phyloP scores from a whole-genome alignment of 2,329 filamentous ascomycete genomes.

The Aureobasidium lini region DNA sequence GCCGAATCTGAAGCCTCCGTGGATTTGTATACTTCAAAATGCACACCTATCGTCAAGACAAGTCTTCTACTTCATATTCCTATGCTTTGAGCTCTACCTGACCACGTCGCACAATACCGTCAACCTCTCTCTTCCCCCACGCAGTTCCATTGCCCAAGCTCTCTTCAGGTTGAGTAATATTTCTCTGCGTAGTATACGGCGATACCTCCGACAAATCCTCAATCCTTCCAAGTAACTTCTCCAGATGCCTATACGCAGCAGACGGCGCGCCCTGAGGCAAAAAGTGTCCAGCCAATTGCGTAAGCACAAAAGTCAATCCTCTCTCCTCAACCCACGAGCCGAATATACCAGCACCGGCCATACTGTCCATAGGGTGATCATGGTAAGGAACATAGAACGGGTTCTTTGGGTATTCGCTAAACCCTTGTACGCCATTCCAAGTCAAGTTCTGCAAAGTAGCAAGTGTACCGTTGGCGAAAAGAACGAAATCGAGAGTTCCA shows the following conservation, averaged over 20 bases:
- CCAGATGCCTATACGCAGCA: slow-evolving; percentile 7
- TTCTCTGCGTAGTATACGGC: slow-evolving; percentile 29
- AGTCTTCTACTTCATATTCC: no score
- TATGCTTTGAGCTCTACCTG: not conserved
- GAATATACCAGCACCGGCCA: slow-evolving; percentile 20
- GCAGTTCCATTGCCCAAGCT: slow-evolving; percentile 1
- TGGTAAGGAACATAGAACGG: slow-evolving; percentile 23
- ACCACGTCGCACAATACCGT: not conserved
- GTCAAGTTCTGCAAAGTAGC: slow-evolving; percentile 25
- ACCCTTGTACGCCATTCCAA: slow-evolving; percentile 25
- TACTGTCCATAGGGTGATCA: not conserved
- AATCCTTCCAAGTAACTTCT: slow-evolving; percentile 1
- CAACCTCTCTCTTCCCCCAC: not conserved
- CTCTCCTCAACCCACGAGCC: slow-evolving; percentile 21
- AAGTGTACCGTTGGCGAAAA: slow-evolving; percentile 25
- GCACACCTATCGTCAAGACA: no score
- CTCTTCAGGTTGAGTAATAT: slow-evolving; percentile 16
- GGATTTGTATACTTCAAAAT: no score
- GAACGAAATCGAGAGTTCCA: slow-evolving; percentile 22
- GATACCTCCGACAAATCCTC: slow-evolving; percentile 37
- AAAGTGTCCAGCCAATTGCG: slow-evolving; percentile 23
- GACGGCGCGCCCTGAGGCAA: not conserved
- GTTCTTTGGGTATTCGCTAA: slow-evolving; percentile 18
- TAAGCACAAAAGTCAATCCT: slow-evolving; percentile 23
- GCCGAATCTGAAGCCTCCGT: no score